Conservation (phyloP, 1,284 basidiomycete genomes). For the Schizophyllum amplum region DNA sequence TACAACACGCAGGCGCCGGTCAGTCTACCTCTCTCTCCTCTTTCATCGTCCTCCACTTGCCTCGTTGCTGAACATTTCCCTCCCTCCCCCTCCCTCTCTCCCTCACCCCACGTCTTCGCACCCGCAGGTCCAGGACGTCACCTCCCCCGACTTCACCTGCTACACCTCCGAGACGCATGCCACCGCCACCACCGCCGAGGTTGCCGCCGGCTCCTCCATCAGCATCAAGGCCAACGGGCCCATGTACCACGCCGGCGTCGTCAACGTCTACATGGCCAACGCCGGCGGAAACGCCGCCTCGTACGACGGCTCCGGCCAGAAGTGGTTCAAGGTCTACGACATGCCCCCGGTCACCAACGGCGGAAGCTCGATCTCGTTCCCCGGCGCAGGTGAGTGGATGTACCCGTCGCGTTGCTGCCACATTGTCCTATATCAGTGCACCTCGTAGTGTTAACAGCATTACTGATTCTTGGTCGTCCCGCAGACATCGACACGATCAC, state of each 20-base stretch:
- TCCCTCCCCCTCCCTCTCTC: not conserved
- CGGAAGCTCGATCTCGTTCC: slow-evolving; percentile 31
- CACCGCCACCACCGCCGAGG: slow-evolving; percentile 25
- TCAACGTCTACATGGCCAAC: slow-evolving; percentile 26
- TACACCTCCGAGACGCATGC: slow-evolving; percentile 26
- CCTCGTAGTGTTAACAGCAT: no score
- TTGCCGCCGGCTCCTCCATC: slow-evolving; percentile 26
- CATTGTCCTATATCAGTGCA: no score
- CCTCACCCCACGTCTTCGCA: not conserved
- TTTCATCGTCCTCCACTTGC: no score
- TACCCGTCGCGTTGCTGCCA: not conserved
- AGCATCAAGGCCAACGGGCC: slow-evolving; percentile 25
- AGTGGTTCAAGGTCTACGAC: slow-evolving; percentile 27
- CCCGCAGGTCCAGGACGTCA: slow-evolving; percentile 25
- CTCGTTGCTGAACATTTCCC: not conserved
- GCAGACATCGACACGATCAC: slow-evolving; percentile 26
- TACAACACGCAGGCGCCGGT: slow-evolving; percentile 32
- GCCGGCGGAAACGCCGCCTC: slow-evolving; percentile 2
- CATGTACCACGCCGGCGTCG: slow-evolving; percentile 32
- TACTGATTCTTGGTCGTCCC: no score
- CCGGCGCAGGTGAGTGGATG: slow-evolving; percentile 21
- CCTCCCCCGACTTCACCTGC: slow-evolving; percentile 31
- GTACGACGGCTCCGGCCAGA: slow-evolving; percentile 13
- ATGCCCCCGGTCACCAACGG: slow-evolving; percentile 31
- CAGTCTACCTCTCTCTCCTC: not conserved